phyloP scores from a whole-genome alignment of 169 alveolate genomes.

The Perkinsus olseni region DNA sequence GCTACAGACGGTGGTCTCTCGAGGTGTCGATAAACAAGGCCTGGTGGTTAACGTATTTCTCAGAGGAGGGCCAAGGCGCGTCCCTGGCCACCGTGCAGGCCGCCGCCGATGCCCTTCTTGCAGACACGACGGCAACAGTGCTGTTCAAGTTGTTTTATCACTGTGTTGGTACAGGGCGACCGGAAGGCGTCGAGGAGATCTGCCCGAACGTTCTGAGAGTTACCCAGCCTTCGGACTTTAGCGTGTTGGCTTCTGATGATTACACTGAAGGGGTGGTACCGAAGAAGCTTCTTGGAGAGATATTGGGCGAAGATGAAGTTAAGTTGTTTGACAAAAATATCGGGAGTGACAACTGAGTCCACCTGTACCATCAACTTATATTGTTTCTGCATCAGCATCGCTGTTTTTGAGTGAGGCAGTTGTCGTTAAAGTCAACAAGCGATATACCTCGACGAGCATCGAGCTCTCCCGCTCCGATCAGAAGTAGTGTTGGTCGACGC shows the following conservation, averaged over 20 bases:
- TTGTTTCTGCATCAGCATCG: no score
- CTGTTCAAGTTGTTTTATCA: not conserved
- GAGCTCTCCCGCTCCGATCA: no score
- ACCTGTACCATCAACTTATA: no score
- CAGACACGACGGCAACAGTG: not conserved
- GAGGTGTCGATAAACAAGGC: not conserved
- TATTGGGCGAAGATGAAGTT: not conserved
- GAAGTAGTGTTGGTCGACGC: no score
- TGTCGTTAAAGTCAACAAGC: no score
- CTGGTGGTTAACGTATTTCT: not conserved
- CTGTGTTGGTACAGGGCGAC: not conserved
- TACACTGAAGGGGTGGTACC: not conserved
- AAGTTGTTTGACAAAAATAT: not conserved
- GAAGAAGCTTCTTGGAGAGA: not conserved
- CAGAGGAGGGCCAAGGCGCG: not conserved
- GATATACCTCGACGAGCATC: no score
- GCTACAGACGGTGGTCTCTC: not conserved
- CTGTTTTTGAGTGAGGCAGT: no score
- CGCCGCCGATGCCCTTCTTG: not conserved
- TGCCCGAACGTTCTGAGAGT: not conserved
- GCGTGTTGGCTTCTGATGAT: not conserved
- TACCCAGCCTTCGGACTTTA: not conserved
- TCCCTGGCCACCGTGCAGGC: not conserved
- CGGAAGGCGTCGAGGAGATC: not conserved
- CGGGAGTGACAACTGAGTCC: not conserved